Evolutionary conservation across 148 eudicot species (phyloP).

Genomic region (Cornus controversa): DNA sequence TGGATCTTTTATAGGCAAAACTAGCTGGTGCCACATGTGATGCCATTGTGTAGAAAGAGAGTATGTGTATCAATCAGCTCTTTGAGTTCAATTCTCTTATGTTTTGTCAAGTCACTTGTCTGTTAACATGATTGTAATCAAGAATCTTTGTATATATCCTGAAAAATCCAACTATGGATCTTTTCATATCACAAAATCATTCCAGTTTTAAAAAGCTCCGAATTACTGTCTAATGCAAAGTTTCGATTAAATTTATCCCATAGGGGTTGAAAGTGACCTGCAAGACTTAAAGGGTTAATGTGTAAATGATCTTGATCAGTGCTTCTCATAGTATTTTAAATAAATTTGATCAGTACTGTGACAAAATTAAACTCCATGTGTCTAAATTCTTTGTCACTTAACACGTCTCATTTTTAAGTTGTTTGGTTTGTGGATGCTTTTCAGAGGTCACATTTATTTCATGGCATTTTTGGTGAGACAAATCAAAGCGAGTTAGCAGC

Average conservation of each 20-base stretch:
- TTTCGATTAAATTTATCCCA: not conserved
- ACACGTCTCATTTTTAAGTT: conserved; percentile 5
- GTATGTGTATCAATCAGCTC: not conserved
- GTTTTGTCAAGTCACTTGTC: not conserved
- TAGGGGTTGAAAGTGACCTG: not conserved
- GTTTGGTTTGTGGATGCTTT: conserved; percentile 19
- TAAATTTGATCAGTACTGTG: not conserved
- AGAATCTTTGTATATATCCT: not conserved
- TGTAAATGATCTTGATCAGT: not conserved
- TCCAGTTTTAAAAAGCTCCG: not conserved
- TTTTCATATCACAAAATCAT: not conserved
- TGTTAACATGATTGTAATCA: not conserved
- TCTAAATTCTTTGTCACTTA: not conserved
- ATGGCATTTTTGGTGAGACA: conserved; percentile 74
- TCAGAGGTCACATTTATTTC: conserved; percentile 57
- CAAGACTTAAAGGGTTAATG: not conserved
- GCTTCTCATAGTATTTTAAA: not conserved
- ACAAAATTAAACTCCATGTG: too few relatives aligned
- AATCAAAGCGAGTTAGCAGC: conserved; percentile 97
- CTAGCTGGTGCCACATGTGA: not conserved
- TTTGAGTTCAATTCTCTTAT: not conserved
- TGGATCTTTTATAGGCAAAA: not conserved
- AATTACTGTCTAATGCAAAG: not conserved
- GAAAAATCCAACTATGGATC: not conserved
- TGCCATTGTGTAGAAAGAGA: not conserved